These are phyloP conservation scores for Candida boleticola DNA, from an alignment of 805 yeast species.

Conservation along the genomic window DNA sequence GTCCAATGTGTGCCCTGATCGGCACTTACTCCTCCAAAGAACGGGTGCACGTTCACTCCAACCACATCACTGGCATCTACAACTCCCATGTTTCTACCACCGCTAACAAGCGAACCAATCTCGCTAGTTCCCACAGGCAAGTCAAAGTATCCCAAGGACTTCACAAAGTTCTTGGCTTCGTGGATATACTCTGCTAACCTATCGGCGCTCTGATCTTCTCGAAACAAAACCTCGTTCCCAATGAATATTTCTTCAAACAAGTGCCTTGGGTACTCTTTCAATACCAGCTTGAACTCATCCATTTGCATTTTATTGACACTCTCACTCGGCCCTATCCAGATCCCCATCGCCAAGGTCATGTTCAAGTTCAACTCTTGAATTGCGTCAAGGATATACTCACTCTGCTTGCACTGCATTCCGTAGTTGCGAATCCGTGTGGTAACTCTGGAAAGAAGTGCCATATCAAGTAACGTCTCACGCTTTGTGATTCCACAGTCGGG, in stretches of 20 bases:
- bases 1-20: constrained; percentile 53
- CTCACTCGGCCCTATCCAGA: constrained; percentile 55
- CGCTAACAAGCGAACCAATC: constrained; percentile 46
- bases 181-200: constrained; percentile 42
- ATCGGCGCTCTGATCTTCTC: constrained; percentile 44
- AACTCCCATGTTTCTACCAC: constrained; percentile 25
- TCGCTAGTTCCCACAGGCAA: constrained; percentile 66
- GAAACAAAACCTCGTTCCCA: constrained; percentile 62
- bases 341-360: constrained; percentile 58
- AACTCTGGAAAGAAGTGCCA: constrained; percentile 55
- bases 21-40: constrained; percentile 57
- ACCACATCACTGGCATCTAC: constrained; percentile 46
- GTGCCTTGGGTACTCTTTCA: constrained; percentile 42
- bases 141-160: constrained; percentile 25
- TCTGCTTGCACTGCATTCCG: constrained; percentile 63
- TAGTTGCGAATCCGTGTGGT: constrained; percentile 58
- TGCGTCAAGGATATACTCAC: constrained; percentile 50
- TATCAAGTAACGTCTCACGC: constrained; percentile 52
- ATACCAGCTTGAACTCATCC: constrained; percentile 37
- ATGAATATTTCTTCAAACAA: constrained; percentile 52
- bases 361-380: constrained; percentile 49
- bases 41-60: constrained; percentile 69
- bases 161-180: constrained; percentile 38
- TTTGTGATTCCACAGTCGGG: constrained; percentile 53
- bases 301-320: constrained; percentile 47